Evolutionary conservation across 306 rosid genomes (phyloP), one percentile per base, ranked within the genome.

Genomic region (Oemleria cerasiformis): DNA sequence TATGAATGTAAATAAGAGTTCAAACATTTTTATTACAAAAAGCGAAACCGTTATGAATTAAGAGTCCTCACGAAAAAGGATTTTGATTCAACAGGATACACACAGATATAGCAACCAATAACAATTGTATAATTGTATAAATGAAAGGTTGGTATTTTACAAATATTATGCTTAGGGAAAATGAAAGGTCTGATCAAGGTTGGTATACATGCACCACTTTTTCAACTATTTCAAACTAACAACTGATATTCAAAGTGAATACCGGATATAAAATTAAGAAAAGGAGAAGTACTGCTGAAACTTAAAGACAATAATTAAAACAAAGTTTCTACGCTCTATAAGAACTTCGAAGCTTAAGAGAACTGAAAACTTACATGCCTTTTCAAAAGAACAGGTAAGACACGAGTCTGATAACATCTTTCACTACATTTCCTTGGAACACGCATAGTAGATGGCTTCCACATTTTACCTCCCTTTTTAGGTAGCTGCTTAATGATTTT

Each of bases 371-470:
- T 91, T 86, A 91, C 99, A 78, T 76, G 96, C 83, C 88, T 95
- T 88, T 89, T 95, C 85, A 84, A 67, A 64, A 95, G 95, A 74
- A 91, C 92, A 50, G 99, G 97, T 62, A 95, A 68, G 65, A 95
- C 87, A 67, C 97, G 97, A 75, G 2, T 86, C 79, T 76, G 80
- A 77, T 95, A 95, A 75, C 99, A 95, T 81, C 88, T 89, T 86
- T 95, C 99, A 76, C 41, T 95, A 67, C 97, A 95, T 82, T 95
- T 95, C 85, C 99, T 86, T 34, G 97, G 99, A 62, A 95, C 99
- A 63, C 95, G 96, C 97, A 95, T 89, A 54, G 83, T 75, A 77
- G 88, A 77, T 44, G 92, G 70, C 72, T 83, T 84, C 85, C 86
- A 81, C 30, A 69, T 62, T 85, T 84, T 86, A 61, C 91, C 85